Evolutionary conservation across 2,329 filamentous ascomycete genomes (phyloP).

Genomic region (Neonectria coccinea): DNA sequence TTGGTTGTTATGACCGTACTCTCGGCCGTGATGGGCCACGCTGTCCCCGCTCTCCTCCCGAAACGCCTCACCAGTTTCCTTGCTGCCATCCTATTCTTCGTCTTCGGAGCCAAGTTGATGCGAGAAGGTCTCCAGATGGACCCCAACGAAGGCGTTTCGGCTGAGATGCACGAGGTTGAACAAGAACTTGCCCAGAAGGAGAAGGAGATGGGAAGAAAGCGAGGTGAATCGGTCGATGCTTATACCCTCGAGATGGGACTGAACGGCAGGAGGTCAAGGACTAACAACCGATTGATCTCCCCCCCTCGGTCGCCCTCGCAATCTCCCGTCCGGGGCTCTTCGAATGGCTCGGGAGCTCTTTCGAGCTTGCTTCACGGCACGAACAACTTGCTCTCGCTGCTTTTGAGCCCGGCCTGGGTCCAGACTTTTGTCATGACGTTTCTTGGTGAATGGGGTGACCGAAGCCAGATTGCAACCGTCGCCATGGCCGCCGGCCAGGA

Average conservation of each 20-base stretch:
- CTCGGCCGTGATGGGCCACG: slow-evolving; percentile 91
- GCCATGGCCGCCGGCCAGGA: slow-evolving; percentile 98
- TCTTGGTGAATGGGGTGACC: slow-evolving; percentile 96
- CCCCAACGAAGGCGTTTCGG: slow-evolving; percentile 89
- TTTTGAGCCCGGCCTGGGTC: slow-evolving; percentile 96
- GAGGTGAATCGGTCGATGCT: slow-evolving; percentile 74
- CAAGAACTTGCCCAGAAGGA: slow-evolving; percentile 94
- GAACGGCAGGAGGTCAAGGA: slow-evolving; percentile 75
- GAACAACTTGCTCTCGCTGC: slow-evolving; percentile 85
- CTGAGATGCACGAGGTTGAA: slow-evolving; percentile 98
- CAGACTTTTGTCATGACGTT: slow-evolving; percentile 99
- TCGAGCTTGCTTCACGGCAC: slow-evolving; percentile 70
- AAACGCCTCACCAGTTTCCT: slow-evolving; percentile 92
- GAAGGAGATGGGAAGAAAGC: slow-evolving; percentile 74
- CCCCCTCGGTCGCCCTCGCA: slow-evolving; percentile 83
- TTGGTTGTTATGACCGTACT: slow-evolving; percentile 94
- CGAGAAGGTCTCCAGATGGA: slow-evolving; percentile 91
- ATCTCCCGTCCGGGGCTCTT: slow-evolving; percentile 74
- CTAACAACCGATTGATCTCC: slow-evolving; percentile 81
- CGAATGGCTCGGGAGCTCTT: slow-evolving; percentile 55
- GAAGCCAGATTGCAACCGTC: slow-evolving; percentile 97
- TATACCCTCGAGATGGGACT: slow-evolving; percentile 86
- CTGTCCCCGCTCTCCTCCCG: slow-evolving; percentile 88
- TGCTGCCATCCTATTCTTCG: slow-evolving; percentile 85
- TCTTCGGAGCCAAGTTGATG: slow-evolving; percentile 88